Base-by-base conservation (phyloP, 169 alveolate species). In the Cryptosporidium meleagridis region DNA sequence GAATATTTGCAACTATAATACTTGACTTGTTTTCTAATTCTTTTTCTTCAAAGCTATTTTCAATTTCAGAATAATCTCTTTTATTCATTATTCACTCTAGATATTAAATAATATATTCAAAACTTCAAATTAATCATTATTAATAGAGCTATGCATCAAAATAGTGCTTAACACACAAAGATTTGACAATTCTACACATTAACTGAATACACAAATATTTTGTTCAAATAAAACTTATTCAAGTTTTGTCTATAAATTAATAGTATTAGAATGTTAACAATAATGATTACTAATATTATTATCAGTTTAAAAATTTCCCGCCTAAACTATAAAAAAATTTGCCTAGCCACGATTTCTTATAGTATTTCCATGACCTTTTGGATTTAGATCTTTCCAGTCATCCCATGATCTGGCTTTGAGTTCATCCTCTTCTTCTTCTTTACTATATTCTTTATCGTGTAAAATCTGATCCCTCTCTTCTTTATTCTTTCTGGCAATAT, bases 361-460 rank as follows among this genome's bases (percentile, higher is more conserved):
- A 48, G 92, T 92, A 85, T 92, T 92, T 21, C 95, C 95, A 72
- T 85, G 84, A 48, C 95, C 95, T 91, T 86, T 92, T n/a, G 95
- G 95, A 69, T 92, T 89, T 7, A 69, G 87, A 85, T 92, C 95
- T 72, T 92, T 92, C 95, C 95, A 92, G 70, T 92, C 95, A 58
- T 92, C 95, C 95, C 95, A 92, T 37, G 71, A 85, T 75, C 95
- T 85, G 3, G 92, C 91, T 59, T 92, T 92, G n/a, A 71, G 52
- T 59, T 92, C 92, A 33, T 85, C 93, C 48, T 89, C 92, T 70
- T 92, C 95, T 45, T 92, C 95, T 51, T 85, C 92, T 53, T 73
- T 69, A 16, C 80, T 51, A 26, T 85, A 80, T 48, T 80, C 89
- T 23, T 80, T 59, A 35, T 59, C 73, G 12, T 62, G 61, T 16